These are phyloP conservation scores for Helotiales sp. DNA, from an alignment of 2,329 filamentous ascomycete species.

Conservation along the genomic window DNA sequence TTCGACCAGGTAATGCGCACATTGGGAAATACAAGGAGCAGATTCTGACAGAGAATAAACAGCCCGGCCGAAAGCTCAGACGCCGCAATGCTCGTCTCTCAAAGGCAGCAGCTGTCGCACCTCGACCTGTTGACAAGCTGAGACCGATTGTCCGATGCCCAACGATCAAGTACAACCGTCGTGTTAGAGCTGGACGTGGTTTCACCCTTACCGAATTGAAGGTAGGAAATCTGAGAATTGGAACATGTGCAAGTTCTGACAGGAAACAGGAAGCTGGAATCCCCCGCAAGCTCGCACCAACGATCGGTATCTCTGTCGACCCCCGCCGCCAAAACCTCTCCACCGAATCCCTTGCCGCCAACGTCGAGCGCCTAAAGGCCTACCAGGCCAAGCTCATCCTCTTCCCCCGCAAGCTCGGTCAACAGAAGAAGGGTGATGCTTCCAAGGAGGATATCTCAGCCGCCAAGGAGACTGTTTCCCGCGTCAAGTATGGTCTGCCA, in stretches of 20 bases:
- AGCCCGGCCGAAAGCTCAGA: slow-evolving; percentile 96
- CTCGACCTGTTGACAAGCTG: slow-evolving; percentile 95
- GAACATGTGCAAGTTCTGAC: slow-evolving; percentile 16
- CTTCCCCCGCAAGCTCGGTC: slow-evolving; percentile 93
- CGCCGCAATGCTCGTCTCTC: slow-evolving; percentile 87
- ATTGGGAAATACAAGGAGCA: slow-evolving; percentile 26
- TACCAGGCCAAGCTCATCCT: slow-evolving; percentile 96
- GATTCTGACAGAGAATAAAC: slow-evolving; percentile 37
- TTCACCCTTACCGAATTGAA: slow-evolving; percentile 98
- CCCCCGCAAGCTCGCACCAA: slow-evolving; percentile 88
- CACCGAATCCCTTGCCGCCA: slow-evolving; percentile 90
- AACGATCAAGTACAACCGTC: slow-evolving; percentile 98
- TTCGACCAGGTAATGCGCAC: slow-evolving; percentile 88
- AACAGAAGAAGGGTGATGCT: slow-evolving; percentile 90
- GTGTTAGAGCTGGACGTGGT: slow-evolving; percentile 92
- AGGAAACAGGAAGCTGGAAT: slow-evolving; percentile 85
- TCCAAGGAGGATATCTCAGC: slow-evolving; percentile 74
- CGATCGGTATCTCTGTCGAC: slow-evolving; percentile 97
- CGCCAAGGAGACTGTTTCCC: slow-evolving; percentile 61
- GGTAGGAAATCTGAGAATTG: slow-evolving; percentile 55
- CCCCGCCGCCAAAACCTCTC: slow-evolving; percentile 95
- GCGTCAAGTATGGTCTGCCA: slow-evolving; percentile 64
- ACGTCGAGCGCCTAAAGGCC: slow-evolving; percentile 96
- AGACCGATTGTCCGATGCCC: slow-evolving; percentile 97
- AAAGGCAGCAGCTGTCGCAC: slow-evolving; percentile 94